A percentile compares a stretch with the other conserved stretches of the same genome.
These are phyloP conservation scores for Protomyces inundatus DNA, from an alignment of 1,139 yeast species.

Conservation along the genomic window DNA sequence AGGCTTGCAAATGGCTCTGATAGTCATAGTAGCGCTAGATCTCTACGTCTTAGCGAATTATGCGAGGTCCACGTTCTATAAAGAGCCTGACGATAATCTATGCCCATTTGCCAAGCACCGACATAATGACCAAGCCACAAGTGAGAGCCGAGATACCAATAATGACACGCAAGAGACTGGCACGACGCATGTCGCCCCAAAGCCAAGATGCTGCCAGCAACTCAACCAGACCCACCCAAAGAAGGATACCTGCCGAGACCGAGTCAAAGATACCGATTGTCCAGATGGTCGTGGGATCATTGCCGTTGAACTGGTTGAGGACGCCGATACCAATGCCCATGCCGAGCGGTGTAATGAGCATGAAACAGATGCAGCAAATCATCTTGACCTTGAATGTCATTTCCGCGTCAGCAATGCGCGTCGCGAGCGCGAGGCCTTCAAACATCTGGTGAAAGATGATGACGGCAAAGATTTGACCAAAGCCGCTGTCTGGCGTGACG, in stretches of 20 bases:
- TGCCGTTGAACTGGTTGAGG: conserved; percentile 52
- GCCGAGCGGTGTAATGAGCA: conserved; percentile 75
- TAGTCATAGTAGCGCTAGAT: too few species aligned
- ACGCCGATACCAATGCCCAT: conserved; percentile 85
- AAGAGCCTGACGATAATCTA: conserved; percentile 29
- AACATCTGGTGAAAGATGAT: conserved; percentile 85
- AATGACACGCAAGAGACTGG: conserved; percentile 3
- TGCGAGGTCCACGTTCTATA: neutral
- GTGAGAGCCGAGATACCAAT: conserved; percentile 26
- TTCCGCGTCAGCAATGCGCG: conserved; percentile 63
- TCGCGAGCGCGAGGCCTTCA: conserved; percentile 88
- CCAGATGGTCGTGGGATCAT: conserved; percentile 58
- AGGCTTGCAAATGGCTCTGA: too few species aligned
- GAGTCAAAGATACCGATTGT: conserved; percentile 78
- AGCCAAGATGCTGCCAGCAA: conserved; percentile 84
- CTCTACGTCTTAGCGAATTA: too few species aligned
- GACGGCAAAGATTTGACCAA: conserved; percentile 69
- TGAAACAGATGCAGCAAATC: conserved; percentile 54
- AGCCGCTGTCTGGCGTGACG: conserved; percentile 62
- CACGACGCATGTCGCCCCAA: conserved; percentile 45
- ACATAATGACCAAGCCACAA: conserved; percentile 36
- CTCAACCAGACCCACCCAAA: conserved; percentile 82
- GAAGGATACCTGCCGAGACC: conserved; percentile 75
- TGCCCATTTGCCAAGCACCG: conserved; percentile 36
- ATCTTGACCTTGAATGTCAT: conserved; percentile 49